Base-by-base conservation (phyloP, 2,329 filamentous ascomycete genomes). In the Colletotrichum orbiculare region DNA sequence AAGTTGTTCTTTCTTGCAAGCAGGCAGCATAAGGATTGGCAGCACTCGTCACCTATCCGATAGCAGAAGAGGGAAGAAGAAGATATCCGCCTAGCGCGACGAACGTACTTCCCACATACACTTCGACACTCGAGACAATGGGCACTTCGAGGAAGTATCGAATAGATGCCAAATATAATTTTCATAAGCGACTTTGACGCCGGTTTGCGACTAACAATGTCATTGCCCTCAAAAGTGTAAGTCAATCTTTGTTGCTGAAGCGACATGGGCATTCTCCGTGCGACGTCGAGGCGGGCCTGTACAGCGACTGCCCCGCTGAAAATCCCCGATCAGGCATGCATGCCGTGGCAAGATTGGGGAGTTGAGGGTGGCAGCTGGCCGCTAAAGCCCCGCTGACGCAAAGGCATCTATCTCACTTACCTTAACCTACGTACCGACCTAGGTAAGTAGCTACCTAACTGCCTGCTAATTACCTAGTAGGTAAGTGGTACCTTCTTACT, bases 361-460 rank as follows among this genome's bases (percentile, higher is more conserved):
- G 12, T 49, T 25, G 11, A 12, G 17, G 15, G 45, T 34, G 13
- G 43, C 54, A 50, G 38, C 25, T 48, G 37, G 37, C 37, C 33
- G 37, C 55, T 58, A 15, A 35, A 45, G 41, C 59, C 59, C 63
- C 59, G 59, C 63, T 66, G 63, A 66, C 63, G 58, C 63, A 65
- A 50, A 34, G 13, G 49, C 50, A 52, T 34, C 15, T 17, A 34
- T 33, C 46, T 34, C 56, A 50, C 37, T 52, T 65, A 47, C 52
- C n/a, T 45, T 4, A 41, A 6, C 17, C 17, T 17, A 17, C 17
- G 17, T 17, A 17, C 17, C 17, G 17, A 17, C 34, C 35, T 37
- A 47, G 42, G 11, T 8, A 39, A 54, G 25, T 41, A 61, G 49
- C 62, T 41, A 61, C 46, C 62, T 64, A 61, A 61, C 25, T 25